These are phyloP conservation scores for Coemansia sp. DNA, from an alignment of 192 early-diverging fungal genomes.

Conservation along the genomic window DNA sequence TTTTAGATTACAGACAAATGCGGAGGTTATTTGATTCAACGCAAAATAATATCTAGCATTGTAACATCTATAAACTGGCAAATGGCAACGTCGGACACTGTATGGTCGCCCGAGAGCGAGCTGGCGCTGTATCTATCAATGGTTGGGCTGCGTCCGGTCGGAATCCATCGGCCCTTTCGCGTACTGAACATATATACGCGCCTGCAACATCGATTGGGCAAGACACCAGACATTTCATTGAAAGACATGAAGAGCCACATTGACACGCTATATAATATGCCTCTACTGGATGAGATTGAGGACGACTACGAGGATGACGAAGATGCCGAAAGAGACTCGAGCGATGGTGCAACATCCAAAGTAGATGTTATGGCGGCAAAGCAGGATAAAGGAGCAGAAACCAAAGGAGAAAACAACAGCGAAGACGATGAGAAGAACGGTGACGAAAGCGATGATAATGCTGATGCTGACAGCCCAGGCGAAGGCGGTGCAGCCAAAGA, in stretches of 20 bases:
- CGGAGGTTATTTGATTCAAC: too few species aligned
- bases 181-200: conserved; percentile 51
- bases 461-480: neutral
- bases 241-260: conserved; percentile 32
- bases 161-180: conserved; percentile 52
- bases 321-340: conserved; percentile 12
- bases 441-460: neutral
- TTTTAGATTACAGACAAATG: too few species aligned
- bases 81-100: conserved; percentile 8
- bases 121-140: conserved; percentile 46
- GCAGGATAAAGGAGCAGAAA: neutral
- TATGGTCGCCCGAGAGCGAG: conserved; percentile 44
- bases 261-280: conserved; percentile 32
- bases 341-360: neutral
- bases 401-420: neutral
- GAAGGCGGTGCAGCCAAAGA: neutral
- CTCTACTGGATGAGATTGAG: conserved; percentile 44
- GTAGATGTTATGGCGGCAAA: too few species aligned
- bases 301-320: conserved; percentile 41
- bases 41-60: too few species aligned
- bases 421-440: conserved; percentile 8
- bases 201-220: conserved; percentile 29
- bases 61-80: neutral
- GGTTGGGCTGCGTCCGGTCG: conserved; percentile 49
- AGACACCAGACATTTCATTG: conserved; percentile 20